Evolutionary conservation across 768 basidiomycete genomes (phyloP), one percentile per base, ranked within the genome.

Genomic region (Gloeopeniophorella convolvens): DNA sequence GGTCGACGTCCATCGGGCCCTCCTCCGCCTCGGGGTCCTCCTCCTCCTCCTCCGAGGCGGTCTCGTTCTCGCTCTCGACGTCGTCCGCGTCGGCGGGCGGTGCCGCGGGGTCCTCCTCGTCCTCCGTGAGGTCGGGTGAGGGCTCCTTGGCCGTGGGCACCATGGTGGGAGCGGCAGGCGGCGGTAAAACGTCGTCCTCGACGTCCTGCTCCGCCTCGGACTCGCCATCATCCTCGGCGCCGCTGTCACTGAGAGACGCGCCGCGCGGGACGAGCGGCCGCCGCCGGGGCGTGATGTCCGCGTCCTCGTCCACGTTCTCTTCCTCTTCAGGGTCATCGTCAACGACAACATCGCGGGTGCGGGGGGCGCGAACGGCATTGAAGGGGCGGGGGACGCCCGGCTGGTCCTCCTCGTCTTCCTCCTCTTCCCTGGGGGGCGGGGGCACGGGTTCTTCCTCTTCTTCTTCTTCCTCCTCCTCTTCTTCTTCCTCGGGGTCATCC

Each of bases 391-490:
- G 52, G 12, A 34, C 28, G 31, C 57, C 54, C 16, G 54, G 31
- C 39, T 51, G 55, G 27, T 56, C 54, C 16, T 59, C 56, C 41
- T 59, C 54, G 44, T 78, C 76, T 42, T 74, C 77, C 50, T 78
- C 75, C 51, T 77, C 75, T 45, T 69, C 66, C 44, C 64, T 60
- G 13, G 69, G 66, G 37, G 67, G 67, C 53, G 62, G 51, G 44
- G 68, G 59, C 40, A 31, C 42, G 48, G 63, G 43, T 48, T 62
- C 55, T 63, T 43, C 51, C 76, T 8, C 74, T 72, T 13, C 71
- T 69, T 2, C 63, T 48, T 69, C 65, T 42, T 68, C 67, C 54
- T 74, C 72, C 50, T 77, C 76, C 42, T 72, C 77, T 50, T 77
- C 74, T 50, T 77, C 75, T 45, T 68, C 66, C 31, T 65, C 62